phyloP scores from a whole-genome alignment of 768 basidiomycete species.

The Suillus bovinus region DNA sequence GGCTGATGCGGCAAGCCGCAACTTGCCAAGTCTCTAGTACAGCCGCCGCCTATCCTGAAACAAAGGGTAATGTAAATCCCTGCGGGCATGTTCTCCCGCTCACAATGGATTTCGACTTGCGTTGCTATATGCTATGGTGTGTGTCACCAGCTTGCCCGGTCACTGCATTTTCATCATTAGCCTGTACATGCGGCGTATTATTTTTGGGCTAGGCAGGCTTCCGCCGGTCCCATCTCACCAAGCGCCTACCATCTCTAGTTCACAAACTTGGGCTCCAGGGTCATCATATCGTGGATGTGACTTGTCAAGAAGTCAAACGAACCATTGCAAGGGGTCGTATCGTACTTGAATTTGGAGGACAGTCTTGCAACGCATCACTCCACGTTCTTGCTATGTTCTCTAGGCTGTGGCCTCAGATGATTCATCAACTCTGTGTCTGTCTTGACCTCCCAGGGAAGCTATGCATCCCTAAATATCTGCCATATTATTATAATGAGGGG shows the following conservation, averaged over 20 bases:
- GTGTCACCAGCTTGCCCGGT: too few species aligned
- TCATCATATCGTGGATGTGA: not conserved
- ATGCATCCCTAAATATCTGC: not conserved
- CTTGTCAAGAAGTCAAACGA: not conserved
- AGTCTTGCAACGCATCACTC: not conserved
- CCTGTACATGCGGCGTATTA: not conserved
- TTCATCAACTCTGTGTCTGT: not conserved
- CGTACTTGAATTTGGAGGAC: constrained; percentile 10
- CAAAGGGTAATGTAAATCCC: not conserved
- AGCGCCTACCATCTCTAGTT: not conserved
- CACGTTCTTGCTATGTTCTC: not conserved
- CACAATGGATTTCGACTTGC: not conserved
- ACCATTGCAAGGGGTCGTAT: too few species aligned
- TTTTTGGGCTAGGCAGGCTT: not conserved
- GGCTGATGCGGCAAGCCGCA: constrained; percentile 20
- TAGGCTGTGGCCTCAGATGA: not conserved
- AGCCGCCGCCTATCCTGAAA: constrained; percentile 4
- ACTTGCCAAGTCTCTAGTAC: not conserved
- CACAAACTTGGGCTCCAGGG: not conserved
- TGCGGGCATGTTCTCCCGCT: not conserved
- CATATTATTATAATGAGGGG: not conserved
- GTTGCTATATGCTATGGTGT: constrained; percentile 1
- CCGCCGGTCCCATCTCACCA: not conserved
- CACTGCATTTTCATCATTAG: not conserved
- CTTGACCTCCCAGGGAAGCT: constrained; percentile 3